phyloP scores from a whole-genome alignment of 208 protist species.

The Naegleria gruberi region DNA sequence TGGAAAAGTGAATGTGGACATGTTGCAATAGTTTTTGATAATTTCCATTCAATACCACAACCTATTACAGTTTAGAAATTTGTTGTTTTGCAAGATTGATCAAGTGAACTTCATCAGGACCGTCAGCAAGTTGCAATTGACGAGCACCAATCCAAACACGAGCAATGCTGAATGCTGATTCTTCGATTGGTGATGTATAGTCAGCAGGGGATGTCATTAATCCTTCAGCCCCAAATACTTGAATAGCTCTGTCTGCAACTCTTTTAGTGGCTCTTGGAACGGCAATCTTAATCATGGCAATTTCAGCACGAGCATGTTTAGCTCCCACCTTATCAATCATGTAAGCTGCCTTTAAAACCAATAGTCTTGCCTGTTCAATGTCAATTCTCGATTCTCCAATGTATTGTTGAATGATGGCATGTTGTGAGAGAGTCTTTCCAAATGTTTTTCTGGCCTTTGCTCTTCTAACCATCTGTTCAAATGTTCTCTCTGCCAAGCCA shows the following conservation, averaged over 20 bases:
- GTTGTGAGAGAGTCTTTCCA: constrained; percentile 41
- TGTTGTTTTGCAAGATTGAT: not conserved
- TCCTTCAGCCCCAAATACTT: not conserved
- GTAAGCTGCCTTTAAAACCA: not conserved
- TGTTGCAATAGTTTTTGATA: too few species aligned
- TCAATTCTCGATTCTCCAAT: constrained; percentile 56
- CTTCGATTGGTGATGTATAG: not conserved
- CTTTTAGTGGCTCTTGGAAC: not conserved
- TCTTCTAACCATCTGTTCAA: constrained; percentile 47
- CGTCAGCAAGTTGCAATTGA: not conserved
- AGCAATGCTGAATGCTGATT: not conserved
- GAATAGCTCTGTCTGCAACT: constrained; percentile 5
- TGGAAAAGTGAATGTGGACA: too few species aligned
- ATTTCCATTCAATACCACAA: too few species aligned
- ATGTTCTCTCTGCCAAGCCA: constrained; percentile 51
- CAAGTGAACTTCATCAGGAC: constrained; percentile 3
- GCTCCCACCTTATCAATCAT: not conserved
- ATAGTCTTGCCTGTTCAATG: constrained; percentile 57
- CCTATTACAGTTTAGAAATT: not conserved
- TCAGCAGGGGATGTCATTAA: not conserved
- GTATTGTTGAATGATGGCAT: constrained; percentile 43
- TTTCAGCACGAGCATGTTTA: not conserved
- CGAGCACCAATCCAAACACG: not conserved
- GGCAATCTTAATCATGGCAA: constrained; percentile 13
- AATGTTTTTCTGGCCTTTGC: constrained; percentile 38